Conservation (phyloP, 2,329 filamentous ascomycete species). For the Trichoderma sp. region DNA sequence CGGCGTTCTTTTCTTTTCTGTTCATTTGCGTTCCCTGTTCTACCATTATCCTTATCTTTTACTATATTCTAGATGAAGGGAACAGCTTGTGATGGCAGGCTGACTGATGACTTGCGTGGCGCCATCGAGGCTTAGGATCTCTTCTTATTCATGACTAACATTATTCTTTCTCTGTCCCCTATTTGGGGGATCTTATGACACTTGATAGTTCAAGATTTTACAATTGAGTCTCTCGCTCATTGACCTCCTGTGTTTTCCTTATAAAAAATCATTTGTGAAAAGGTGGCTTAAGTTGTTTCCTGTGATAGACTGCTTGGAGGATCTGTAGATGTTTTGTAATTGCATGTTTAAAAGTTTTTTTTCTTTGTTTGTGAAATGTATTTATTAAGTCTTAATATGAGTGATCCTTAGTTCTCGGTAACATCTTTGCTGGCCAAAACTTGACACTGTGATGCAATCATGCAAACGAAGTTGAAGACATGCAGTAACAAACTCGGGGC, state of each 20-base stretch:
- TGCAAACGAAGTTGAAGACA: not conserved
- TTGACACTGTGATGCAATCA: not conserved
- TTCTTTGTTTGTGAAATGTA: not conserved
- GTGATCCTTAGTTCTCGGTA: not conserved
- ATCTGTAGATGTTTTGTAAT: slow-evolving; percentile 13
- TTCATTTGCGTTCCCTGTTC: slow-evolving; percentile 18
- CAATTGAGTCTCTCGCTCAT: slow-evolving; percentile 17
- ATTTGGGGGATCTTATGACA: slow-evolving; percentile 16
- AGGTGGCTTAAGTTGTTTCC: not conserved
- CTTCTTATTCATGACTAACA: slow-evolving; percentile 20
- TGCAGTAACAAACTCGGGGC: not conserved
- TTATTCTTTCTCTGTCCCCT: not conserved
- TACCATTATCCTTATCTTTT: not conserved
- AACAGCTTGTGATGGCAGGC: slow-evolving; percentile 20
- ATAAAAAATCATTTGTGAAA: not conserved
- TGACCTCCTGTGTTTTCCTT: not conserved
- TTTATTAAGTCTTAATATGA: slow-evolving; percentile 1
- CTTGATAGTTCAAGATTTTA: slow-evolving; percentile 21
- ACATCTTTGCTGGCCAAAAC: not conserved
- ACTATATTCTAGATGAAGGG: slow-evolving; percentile 15
- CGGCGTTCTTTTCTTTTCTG: slow-evolving; percentile 33
- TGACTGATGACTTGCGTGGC: slow-evolving; percentile 24
- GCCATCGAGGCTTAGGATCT: slow-evolving; percentile 15
- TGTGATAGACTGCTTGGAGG: not conserved
- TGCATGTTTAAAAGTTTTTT: slow-evolving; percentile 2